These are phyloP conservation scores for Salvia splendens DNA, from an alignment of 257 asterid genomes.

Conservation along the genomic window DNA sequence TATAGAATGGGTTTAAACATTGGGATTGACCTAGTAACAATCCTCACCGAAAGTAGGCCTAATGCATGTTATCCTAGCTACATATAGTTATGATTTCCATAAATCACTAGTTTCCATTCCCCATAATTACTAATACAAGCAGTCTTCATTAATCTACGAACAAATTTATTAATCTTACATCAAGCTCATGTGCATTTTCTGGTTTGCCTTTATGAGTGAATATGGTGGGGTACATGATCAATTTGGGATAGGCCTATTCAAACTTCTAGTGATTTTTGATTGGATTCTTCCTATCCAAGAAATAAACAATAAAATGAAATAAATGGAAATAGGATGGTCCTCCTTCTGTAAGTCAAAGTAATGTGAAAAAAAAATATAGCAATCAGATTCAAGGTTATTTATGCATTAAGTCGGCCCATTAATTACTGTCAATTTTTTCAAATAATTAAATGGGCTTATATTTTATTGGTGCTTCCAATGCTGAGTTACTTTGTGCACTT, in stretches of 20 bases:
- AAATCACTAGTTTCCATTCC: conserved; percentile 5
- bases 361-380: no score
- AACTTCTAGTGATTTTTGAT: no score
- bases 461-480: no score
- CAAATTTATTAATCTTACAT: background rate
- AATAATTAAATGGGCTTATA: background rate
- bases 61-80: conserved; percentile 18
- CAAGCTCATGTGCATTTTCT: conserved; percentile 2
- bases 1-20: background rate
- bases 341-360: no score
- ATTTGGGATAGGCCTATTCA: no score
- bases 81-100: conserved; percentile 1
- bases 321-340: no score
- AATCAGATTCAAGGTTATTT: no score
- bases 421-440: background rate
- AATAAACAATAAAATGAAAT: no score
- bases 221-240: background rate
- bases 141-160: background rate
- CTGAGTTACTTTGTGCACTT: no score
- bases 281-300: no score
- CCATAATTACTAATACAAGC: background rate
- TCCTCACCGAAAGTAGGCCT: conserved; percentile 17
- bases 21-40: conserved; percentile 21
- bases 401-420: background rate
- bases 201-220: conserved; percentile 1